Evolutionary conservation across 306 rosid genomes (phyloP).

Genomic region (Geum urbanum): DNA sequence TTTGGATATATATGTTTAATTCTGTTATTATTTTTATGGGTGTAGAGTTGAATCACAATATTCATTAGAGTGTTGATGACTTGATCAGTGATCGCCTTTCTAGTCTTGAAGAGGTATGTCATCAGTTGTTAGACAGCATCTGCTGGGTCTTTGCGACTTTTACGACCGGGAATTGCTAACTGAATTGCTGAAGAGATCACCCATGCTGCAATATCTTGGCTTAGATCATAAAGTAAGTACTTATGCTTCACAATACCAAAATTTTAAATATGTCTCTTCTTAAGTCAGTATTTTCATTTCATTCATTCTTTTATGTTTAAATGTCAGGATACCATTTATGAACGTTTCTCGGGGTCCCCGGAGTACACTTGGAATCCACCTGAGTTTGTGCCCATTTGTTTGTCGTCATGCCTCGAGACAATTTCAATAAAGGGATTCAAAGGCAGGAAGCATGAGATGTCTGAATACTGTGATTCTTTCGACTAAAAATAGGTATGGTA

Average conservation of each 20-base stretch:
- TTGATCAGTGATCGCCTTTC: too few species aligned
- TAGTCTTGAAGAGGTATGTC: too few species aligned
- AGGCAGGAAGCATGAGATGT: not conserved
- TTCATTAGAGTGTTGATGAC: too few species aligned
- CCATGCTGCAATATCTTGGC: not conserved
- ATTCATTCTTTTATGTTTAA: not conserved
- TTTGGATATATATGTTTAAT: too few species aligned
- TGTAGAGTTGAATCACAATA: too few species aligned
- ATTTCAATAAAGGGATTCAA: not conserved
- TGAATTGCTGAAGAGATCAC: not conserved
- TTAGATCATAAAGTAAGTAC: not conserved
- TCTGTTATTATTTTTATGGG: too few species aligned
- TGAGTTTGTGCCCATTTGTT: not conserved
- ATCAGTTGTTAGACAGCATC: too few species aligned
- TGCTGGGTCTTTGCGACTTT: not conserved
- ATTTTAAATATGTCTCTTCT: not conserved
- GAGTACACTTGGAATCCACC: not conserved
- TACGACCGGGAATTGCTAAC: not conserved
- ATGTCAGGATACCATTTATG: not conserved
- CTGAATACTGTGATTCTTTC: not conserved
- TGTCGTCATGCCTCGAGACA: not conserved
- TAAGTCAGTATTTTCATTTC: not conserved
- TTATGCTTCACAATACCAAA: not conserved
- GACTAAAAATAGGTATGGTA: not conserved
- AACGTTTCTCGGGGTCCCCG: not conserved